Conservation (phyloP, 305 asterid genomes). For the Fraxinus dipetala region DNA sequence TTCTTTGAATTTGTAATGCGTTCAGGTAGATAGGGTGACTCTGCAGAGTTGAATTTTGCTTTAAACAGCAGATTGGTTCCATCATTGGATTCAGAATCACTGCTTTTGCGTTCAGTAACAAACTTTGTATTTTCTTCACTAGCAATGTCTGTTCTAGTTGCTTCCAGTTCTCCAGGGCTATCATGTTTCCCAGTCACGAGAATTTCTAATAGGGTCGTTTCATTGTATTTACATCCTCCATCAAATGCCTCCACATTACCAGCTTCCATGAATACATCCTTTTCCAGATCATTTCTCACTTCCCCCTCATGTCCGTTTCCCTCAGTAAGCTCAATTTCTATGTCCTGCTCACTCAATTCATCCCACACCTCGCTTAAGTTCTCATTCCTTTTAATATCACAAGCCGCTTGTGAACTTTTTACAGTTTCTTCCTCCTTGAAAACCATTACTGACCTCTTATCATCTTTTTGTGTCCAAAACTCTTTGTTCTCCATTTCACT, state of each 20-base stretch:
- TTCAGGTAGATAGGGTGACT: slow-evolving; percentile 27
- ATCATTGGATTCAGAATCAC: slow-evolving; percentile 30
- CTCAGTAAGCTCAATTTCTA: slow-evolving; percentile 36
- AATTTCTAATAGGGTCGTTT: slow-evolving; percentile 18
- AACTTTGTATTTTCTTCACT: slow-evolving; percentile 30
- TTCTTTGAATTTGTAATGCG: slow-evolving; percentile 28
- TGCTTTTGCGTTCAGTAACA: slow-evolving; percentile 26
- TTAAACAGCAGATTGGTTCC: slow-evolving; percentile 30
- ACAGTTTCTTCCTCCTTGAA: slow-evolving; percentile 24
- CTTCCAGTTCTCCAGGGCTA: slow-evolving; percentile 27
- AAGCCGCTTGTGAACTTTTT: slow-evolving; percentile 24
- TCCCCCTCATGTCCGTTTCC: slow-evolving; percentile 28
- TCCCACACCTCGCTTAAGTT: slow-evolving; percentile 29
- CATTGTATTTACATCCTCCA: slow-evolving; percentile 25
- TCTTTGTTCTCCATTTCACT: slow-evolving; percentile 24
- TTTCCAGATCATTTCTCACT: slow-evolving; percentile 28
- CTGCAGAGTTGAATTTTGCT: slow-evolving; percentile 31
- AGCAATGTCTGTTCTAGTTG: slow-evolving; percentile 30
- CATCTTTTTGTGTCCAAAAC: slow-evolving; percentile 29
- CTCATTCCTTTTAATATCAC: slow-evolving; percentile 28
- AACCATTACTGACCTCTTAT: slow-evolving; percentile 10
- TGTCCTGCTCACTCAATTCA: slow-evolving; percentile 31
- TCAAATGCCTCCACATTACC: slow-evolving; percentile 31
- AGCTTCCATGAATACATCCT: slow-evolving; percentile 27
- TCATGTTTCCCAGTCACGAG: slow-evolving; percentile 32